Percentiles rank a stretch among this genome's conserved stretches.
Evolutionary conservation across 495 filamentous ascomycete genomes (phyloP).

Genomic region (Elaphomyces granulatus): DNA sequence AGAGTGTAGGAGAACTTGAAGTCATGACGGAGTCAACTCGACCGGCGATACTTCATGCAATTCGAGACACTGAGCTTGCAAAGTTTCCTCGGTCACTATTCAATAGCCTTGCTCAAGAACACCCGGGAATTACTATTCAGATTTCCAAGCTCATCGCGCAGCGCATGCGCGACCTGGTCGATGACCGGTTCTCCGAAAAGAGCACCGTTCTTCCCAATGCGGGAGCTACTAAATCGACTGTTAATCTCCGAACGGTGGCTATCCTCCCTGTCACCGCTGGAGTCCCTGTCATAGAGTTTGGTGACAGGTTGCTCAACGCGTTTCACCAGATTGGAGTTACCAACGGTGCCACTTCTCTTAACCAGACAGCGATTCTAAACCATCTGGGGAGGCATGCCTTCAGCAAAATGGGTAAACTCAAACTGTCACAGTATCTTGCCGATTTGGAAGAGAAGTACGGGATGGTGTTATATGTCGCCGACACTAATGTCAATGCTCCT

Average conservation of each 20-base stretch:
- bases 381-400: constrained; percentile 93
- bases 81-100: constrained; percentile 93
- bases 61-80: constrained; percentile 89
- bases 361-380: constrained; percentile 85
- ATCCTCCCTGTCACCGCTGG: constrained; percentile 83
- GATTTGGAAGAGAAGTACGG: constrained; percentile 96
- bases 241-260: constrained; percentile 86
- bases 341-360: constrained; percentile 82
- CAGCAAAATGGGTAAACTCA: constrained; percentile 92
- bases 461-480: constrained; percentile 91
- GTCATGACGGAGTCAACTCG: constrained; percentile 89
- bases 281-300: constrained; percentile 89
- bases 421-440: constrained; percentile 88
- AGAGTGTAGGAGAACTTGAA: constrained; percentile 93
- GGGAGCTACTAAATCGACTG: constrained; percentile 56
- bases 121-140: constrained; percentile 96
- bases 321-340: constrained; percentile 74
- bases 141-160: constrained; percentile 97
- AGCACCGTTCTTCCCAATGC: constrained; percentile 32
- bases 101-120: constrained; percentile 92
- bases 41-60: constrained; percentile 83
- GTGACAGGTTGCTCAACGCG: constrained; percentile 74
- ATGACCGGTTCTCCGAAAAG: constrained; percentile 60
- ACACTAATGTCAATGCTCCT: constrained; percentile 87
- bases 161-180: constrained; percentile 77